A percentile compares a stretch with the other conserved stretches of the same genome.
Evolutionary conservation across 2,329 filamentous ascomycete genomes (phyloP).

Genomic region (Tolypocladium ophioglossoides): DNA sequence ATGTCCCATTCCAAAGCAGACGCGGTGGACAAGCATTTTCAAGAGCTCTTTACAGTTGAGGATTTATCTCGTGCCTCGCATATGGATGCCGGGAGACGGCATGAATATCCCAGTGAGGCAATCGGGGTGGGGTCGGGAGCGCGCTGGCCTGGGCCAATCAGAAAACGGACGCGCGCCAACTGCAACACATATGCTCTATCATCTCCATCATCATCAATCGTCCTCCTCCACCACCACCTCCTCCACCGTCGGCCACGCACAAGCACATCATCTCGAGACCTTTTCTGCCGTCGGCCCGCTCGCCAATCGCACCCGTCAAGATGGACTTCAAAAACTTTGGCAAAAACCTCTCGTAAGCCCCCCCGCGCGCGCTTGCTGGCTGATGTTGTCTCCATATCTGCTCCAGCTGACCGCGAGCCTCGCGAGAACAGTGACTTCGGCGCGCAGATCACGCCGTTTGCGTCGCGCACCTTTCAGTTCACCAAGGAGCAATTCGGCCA

Average conservation of each 20-base stretch:
- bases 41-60: too few species aligned
- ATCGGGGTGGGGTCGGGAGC: too few species aligned
- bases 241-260: background rate
- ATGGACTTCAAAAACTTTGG: conserved; percentile 53
- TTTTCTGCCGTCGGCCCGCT: background rate
- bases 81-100: too few species aligned
- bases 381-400: background rate
- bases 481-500: conserved; percentile 96
- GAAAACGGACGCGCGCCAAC: too few species aligned
- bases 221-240: background rate
- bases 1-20: too few species aligned
- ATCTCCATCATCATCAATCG: background rate
- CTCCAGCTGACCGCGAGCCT: conserved; percentile 10
- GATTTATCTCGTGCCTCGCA: too few species aligned
- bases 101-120: too few species aligned
- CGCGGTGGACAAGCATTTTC: too few species aligned
- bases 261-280: background rate
- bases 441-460: conserved; percentile 82
- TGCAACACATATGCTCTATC: too few species aligned
- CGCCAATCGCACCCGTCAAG: conserved; percentile 7
- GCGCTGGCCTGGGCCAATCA: too few species aligned
- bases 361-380: background rate
- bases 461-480: conserved; percentile 89
- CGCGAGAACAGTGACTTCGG: conserved; percentile 44
- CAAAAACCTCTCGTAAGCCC: conserved; percentile 43